These are phyloP conservation scores for Aphanocladium album DNA, from an alignment of 2,329 filamentous ascomycete genomes.

Conservation along the genomic window DNA sequence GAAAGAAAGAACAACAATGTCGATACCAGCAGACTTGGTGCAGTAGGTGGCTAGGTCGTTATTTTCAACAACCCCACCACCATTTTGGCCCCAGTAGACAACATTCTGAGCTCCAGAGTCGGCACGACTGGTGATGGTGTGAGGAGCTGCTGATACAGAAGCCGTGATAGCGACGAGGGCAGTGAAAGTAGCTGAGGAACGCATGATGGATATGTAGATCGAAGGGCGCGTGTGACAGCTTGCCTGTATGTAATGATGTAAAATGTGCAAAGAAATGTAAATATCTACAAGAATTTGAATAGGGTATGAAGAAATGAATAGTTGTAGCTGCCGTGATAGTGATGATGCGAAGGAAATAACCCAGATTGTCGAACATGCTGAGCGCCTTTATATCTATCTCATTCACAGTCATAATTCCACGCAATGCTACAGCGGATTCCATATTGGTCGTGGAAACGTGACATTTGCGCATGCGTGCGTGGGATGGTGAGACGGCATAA, in stretches of 20 bases:
- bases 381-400: neutral
- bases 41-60: slow-evolving; percentile 35
- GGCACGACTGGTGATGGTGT: slow-evolving; percentile 8
- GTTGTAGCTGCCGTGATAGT: neutral
- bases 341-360: neutral
- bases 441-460: neutral
- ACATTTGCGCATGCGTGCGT: neutral
- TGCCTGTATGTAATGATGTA: neutral
- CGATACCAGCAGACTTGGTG: slow-evolving; percentile 30
- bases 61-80: slow-evolving; percentile 26
- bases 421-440: neutral
- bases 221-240: neutral
- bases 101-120: slow-evolving; percentile 25
- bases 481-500: neutral
- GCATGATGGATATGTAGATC: neutral
- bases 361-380: neutral
- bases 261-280: neutral
- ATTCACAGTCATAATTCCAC: neutral
- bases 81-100: slow-evolving; percentile 23
- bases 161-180: neutral
- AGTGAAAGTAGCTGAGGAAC: neutral
- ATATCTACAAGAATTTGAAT: neutral
- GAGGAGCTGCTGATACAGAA: slow-evolving; percentile 13
- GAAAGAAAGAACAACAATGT: slow-evolving; percentile 38
- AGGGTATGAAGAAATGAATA: neutral